phyloP scores from a whole-genome alignment of 1,139 yeast genomes.

The Diutina ranongensis region DNA sequence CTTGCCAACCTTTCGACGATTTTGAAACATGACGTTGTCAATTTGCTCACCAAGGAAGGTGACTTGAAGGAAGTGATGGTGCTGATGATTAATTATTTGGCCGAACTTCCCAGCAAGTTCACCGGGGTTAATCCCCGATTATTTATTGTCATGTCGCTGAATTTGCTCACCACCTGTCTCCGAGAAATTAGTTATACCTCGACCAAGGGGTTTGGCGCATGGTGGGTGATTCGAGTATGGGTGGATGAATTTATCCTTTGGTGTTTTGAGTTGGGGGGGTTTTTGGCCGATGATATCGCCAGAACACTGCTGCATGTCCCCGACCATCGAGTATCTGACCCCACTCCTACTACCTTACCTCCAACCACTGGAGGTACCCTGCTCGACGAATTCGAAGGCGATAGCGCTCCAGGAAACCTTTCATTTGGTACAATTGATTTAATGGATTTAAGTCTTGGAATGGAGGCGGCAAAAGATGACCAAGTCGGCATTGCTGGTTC shows the following conservation, averaged over 20 bases:
- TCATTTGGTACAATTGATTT: slow-evolving; percentile 3
- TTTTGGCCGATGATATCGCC: slow-evolving; percentile 24
- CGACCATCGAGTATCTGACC: neutral
- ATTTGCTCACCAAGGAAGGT: neutral
- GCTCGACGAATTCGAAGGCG: neutral
- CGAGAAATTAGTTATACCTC: slow-evolving; percentile 40
- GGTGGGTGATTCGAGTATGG: slow-evolving; percentile 79
- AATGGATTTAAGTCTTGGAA: neutral
- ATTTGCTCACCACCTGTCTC: slow-evolving; percentile 51
- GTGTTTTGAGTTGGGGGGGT: slow-evolving; percentile 62
- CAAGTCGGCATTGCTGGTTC: neutral
- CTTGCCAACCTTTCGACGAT: slow-evolving; percentile 16
- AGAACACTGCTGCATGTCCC: neutral
- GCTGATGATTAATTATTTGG: slow-evolving; percentile 20
- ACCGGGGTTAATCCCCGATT: slow-evolving; percentile 42
- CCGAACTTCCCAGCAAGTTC: slow-evolving; percentile 35
- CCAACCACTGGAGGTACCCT: neutral
- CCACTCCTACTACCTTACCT: neutral
- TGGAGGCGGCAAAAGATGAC: neutral
- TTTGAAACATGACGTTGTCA: neutral
- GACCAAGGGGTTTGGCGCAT: slow-evolving; percentile 51
- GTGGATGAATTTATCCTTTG: slow-evolving; percentile 50
- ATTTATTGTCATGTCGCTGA: slow-evolving; percentile 42
- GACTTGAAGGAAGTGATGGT: slow-evolving; percentile 26
- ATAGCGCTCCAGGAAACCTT: neutral